These are phyloP conservation scores for Lactifluus volemus DNA, from an alignment of 768 basidiomycete species.

Conservation along the genomic window DNA sequence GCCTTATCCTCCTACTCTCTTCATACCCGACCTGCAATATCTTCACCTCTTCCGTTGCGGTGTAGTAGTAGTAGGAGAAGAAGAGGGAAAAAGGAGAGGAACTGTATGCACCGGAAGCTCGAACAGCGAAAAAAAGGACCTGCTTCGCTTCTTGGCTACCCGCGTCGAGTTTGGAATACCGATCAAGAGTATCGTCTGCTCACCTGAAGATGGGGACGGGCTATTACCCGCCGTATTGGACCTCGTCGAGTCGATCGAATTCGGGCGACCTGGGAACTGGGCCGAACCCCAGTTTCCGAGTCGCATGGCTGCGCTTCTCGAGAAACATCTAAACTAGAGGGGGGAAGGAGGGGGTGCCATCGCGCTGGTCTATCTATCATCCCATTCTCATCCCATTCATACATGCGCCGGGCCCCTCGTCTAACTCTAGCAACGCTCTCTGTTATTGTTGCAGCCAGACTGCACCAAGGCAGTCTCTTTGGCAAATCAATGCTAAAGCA, in stretches of 20 bases:
- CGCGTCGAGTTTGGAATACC: slow-evolving; percentile 4
- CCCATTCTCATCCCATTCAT: not conserved
- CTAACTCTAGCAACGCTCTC: not conserved
- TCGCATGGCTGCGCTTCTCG: slow-evolving; percentile 6
- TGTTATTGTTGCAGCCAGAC: not conserved
- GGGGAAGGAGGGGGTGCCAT: not conserved
- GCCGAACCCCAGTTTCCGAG: not conserved
- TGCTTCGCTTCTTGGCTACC: not conserved
- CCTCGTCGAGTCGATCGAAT: slow-evolving; percentile 4
- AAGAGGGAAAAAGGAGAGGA: no score
- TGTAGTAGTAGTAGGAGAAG: no score
- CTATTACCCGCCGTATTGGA: not conserved
- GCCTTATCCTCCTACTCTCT: not conserved
- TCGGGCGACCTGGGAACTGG: not conserved
- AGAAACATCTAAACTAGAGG: slow-evolving; percentile 7
- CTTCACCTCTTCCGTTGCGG: slow-evolving; percentile 1
- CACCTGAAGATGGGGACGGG: not conserved
- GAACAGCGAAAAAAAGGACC: not conserved
- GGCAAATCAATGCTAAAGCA: not conserved
- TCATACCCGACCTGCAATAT: not conserved
- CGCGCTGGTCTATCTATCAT: not conserved
- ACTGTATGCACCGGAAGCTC: no score
- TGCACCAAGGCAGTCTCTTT: not conserved
- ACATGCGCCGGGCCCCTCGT: not conserved
- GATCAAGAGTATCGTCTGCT: slow-evolving; percentile 5